Evolutionary conservation across 1,284 basidiomycete species (phyloP).

Genomic region (Cystobasidiaceae sp.): DNA sequence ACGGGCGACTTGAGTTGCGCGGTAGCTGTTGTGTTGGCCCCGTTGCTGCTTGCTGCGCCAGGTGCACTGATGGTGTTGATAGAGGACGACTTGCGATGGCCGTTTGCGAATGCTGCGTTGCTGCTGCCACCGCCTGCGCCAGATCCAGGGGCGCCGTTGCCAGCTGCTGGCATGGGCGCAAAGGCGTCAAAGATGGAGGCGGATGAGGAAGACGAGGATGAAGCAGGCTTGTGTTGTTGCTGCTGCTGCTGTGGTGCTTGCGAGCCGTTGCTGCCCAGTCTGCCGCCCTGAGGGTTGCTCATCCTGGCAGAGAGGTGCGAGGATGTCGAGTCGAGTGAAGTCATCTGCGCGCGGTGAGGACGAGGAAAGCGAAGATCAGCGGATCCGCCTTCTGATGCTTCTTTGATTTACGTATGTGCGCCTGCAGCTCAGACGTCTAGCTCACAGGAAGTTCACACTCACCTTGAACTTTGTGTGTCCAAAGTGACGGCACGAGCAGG

Average conservation of each 20-base stretch:
- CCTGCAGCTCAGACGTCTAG: too few relatives aligned
- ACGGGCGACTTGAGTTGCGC: slow-evolving; percentile 10
- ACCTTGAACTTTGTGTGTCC: too few relatives aligned
- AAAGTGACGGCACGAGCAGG: too few relatives aligned
- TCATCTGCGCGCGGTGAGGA: not conserved
- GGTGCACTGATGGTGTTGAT: too few relatives aligned
- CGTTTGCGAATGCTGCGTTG: not conserved
- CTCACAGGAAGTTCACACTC: too few relatives aligned
- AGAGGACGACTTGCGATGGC: not conserved
- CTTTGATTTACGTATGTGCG: too few relatives aligned
- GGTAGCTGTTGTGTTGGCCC: too few relatives aligned
- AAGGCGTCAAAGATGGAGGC: slow-evolving; percentile 28
- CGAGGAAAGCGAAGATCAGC: too few relatives aligned
- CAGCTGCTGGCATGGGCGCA: slow-evolving; percentile 11
- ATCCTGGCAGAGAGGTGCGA: slow-evolving; percentile 14
- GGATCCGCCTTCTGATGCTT: too few relatives aligned
- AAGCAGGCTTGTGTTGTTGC: not conserved
- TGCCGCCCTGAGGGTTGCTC: slow-evolving; percentile 5
- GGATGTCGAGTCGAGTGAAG: slow-evolving; percentile 17
- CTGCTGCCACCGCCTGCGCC: not conserved
- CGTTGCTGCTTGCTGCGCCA: not conserved
- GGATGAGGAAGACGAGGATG: slow-evolving; percentile 3
- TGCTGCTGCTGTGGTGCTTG: not conserved
- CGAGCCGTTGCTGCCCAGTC: not conserved
- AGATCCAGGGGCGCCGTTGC: not conserved